Evolutionary conservation across 306 rosid genomes (phyloP), one percentile per base, ranked within the genome.

Genomic region (Lathyrus tuberosus): DNA sequence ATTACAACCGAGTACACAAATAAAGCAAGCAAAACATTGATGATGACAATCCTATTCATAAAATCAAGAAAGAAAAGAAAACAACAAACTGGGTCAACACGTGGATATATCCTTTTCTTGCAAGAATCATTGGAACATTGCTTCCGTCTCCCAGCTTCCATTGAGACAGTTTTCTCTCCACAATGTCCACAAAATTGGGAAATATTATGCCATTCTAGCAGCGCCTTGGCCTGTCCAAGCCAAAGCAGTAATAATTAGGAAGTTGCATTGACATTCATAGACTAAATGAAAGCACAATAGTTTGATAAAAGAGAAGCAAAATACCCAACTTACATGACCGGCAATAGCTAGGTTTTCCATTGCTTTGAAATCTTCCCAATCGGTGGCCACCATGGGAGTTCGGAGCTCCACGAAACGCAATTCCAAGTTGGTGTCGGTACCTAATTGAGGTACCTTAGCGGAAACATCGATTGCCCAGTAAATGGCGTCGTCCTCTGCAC

Each of bases 181-280:
- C 97, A 94, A 30, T 82, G 82, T 49, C 98, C 98, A 82, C 98
- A 94, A 76, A 85, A 94, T 10, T 74, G 75, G n/a, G 98, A 76
- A 47, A 48, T 17, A 48, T 76, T 75, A 69, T 88, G 96, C 97
- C 98, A 90, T 59, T 90, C 98, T 41, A 94, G 84, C 86, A 94
- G 73, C 46, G 92, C 96, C 79, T 88, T 88, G 33, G 92, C 97
- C 98, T 94, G 86, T 62, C 58, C 73, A 76, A 80, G 56, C 64
- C 75, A 74, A 75, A 43, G 69, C 75, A 49, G 8, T 11, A 24
- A 22, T 63, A 73, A 73, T 62, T 44, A 69, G 41, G 30, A 64
- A 46, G 42, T 53, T 46, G 41, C 65, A 35, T 10, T 24, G 20
- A 15, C 33, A 57, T 58, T 33, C 42, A 43, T 65, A 11, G 59